Evolutionary conservation across 139 green algal species (phyloP).

Genomic region (Tetraselmis chui): DNA sequence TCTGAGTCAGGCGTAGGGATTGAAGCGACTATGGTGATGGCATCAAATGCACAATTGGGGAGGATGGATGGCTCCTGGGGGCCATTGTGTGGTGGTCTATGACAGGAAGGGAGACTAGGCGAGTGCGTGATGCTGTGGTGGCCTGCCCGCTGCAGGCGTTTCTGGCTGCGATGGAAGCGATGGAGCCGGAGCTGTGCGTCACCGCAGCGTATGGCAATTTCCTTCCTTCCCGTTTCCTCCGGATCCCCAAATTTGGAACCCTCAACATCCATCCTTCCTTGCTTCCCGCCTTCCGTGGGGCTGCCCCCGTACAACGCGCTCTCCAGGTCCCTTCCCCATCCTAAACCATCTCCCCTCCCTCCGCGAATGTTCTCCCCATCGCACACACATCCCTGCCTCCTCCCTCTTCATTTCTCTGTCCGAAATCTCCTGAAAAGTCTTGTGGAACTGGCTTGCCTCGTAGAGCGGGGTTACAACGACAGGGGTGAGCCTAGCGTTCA

Average conservation of each 20-base stretch:
- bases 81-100: neutral
- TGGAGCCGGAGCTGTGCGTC: constrained; percentile 86
- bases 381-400: neutral
- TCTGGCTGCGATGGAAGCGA: constrained; percentile 43
- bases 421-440: too few species aligned
- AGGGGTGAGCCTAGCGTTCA: constrained; percentile 88
- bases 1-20: too few species aligned
- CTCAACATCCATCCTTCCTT: constrained; percentile 97
- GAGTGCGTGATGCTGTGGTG: too few species aligned
- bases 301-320: constrained; percentile 88
- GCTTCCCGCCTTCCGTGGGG: constrained; percentile 86
- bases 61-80: neutral
- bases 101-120: too few species aligned
- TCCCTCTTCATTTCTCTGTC: neutral
- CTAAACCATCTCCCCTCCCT: neutral
- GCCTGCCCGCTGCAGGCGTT: constrained; percentile 50
- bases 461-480: constrained; percentile 55
- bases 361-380: neutral
- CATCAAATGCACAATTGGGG: neutral
- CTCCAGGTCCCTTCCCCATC: constrained; percentile 31
- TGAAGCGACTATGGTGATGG: neutral
- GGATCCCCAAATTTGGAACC: constrained; percentile 75
- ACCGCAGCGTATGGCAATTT: constrained; percentile 97
- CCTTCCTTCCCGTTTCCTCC: constrained; percentile 82
- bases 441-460: neutral